Base-by-base conservation (phyloP, 257 asterid species). In the Capsicum chinense region DNA sequence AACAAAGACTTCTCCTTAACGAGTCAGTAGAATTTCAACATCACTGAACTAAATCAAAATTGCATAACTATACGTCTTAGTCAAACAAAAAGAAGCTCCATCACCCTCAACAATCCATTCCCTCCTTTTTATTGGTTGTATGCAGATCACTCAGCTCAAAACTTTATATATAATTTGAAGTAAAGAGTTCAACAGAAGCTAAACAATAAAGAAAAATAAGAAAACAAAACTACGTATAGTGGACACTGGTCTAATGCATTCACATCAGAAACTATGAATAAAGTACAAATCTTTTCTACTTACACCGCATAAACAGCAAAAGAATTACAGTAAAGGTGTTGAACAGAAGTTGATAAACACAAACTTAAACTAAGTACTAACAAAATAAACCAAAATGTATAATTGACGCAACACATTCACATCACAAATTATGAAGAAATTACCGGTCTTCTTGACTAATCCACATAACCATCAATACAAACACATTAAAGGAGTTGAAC, bases 1-100 rank as follows among this genome's bases (percentile, higher is more conserved):
- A 48, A 74, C 19, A 74, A 39, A 47, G 60, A 19, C 19, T 11
- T 74, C 19, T 48, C 80, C 60, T 19, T 13, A 11, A 19, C 50
- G 80, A 74, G 19, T 74, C 8, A 6, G 44, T 60, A 19, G 42
- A 48, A 73, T 19, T 21, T 73, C 19, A 50, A 11, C 44, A 12
- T 48, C 59, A 19, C 44, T 6, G 79, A 73, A 73, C 80, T n/a
- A 73, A 19, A 19, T 73, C 80, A 73, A 74, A 74, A 74, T 21
- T 11, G 44, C 60, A 74, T 11, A 47, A 47, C 59, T 50, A 13
- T 10, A 67, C 37, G 21, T 68, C 26, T 48, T 12, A 13, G 62
- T 48, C 62, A 74, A 50, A 74, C 35, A 11, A 50, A 48, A 48
- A 48, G 47, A 21, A 74, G 21, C 12, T 48, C 59, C 59, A 73